A percentile compares a stretch with the other conserved stretches of the same genome.
Conservation (phyloP, 306 rosid genomes). For the Adenanthera pavonina region DNA sequence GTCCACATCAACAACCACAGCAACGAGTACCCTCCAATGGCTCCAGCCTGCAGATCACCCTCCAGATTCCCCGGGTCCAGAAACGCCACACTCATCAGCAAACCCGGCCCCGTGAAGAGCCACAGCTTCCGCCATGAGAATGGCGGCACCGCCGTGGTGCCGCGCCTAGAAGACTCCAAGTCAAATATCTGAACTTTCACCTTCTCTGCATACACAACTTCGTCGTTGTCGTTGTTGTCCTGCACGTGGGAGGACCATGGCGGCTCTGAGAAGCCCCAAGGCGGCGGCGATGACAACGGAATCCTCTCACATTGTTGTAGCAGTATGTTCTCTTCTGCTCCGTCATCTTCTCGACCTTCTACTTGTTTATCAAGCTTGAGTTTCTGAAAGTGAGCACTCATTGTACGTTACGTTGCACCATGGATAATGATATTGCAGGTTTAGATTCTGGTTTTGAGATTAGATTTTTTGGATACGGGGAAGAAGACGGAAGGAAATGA, state of each 20-base stretch:
- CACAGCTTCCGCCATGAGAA: constrained; percentile 77
- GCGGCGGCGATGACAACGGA: constrained; percentile 26
- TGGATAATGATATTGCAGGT: background rate
- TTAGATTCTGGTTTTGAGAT: background rate
- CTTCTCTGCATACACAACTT: constrained; percentile 40
- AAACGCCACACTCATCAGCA: constrained; percentile 79
- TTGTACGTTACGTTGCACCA: constrained; percentile 13
- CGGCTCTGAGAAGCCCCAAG: background rate
- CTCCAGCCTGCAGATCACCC: constrained; percentile 73
- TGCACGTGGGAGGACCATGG: background rate
- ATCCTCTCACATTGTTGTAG: constrained; percentile 44
- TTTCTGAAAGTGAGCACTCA: constrained; percentile 37
- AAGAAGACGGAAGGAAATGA: constrained; percentile 46
- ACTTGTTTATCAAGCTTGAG: background rate
- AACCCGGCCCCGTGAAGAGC: constrained; percentile 80
- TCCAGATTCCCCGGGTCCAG: constrained; percentile 80
- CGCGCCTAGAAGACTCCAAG: constrained; percentile 11
- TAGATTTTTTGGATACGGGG: constrained; percentile 16
- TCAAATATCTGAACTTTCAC: constrained; percentile 55
- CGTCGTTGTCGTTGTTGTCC: background rate
- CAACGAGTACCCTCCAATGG: constrained; percentile 72
- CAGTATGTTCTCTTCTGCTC: constrained; percentile 39
- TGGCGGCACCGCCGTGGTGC: constrained; percentile 39
- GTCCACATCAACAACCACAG: constrained; percentile 79
- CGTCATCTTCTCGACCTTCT: background rate